These are phyloP conservation scores for Emericellopsis atlantica DNA, from an alignment of 2,329 filamentous ascomycete species.

Conservation along the genomic window DNA sequence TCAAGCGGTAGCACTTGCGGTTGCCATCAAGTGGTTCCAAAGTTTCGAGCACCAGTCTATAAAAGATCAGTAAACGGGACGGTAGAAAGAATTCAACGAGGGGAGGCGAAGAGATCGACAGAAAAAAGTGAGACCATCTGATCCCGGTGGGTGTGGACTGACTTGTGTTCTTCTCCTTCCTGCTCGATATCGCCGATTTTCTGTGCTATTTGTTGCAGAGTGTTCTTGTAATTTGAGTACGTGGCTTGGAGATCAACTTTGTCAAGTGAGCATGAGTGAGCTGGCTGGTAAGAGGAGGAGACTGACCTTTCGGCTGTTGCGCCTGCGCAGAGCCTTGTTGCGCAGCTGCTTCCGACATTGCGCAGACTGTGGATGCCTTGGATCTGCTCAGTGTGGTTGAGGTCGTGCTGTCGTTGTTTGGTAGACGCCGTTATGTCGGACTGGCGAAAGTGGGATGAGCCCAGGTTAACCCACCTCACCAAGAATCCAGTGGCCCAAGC, in stretches of 20 bases:
- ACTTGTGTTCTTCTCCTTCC: slow-evolving; percentile 98
- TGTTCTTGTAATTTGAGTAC: slow-evolving; percentile 66
- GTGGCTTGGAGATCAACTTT: slow-evolving; percentile 57
- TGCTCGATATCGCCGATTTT: slow-evolving; percentile 98
- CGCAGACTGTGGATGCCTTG: not conserved
- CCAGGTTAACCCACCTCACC: not conserved
- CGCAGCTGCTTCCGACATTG: slow-evolving; percentile 1
- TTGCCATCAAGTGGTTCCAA: slow-evolving; percentile 69
- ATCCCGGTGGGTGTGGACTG: slow-evolving; percentile 21
- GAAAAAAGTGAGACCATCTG: too few species aligned
- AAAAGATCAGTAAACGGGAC: slow-evolving; percentile 4
- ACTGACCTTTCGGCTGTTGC: slow-evolving; percentile 57
- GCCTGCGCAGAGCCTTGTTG: slow-evolving; percentile 41
- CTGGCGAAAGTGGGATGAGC: not conserved
- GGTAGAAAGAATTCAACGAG: not conserved
- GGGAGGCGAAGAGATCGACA: too few species aligned
- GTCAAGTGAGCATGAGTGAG: slow-evolving; percentile 1
- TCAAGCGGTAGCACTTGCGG: slow-evolving; percentile 96
- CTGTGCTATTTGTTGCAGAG: slow-evolving; percentile 80
- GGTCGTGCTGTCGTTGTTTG: not conserved
- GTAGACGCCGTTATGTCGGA: too few species aligned
- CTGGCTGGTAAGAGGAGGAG: not conserved
- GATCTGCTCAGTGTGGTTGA: not conserved
- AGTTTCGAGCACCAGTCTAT: slow-evolving; percentile 86
- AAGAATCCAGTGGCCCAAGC: slow-evolving; percentile 16